Conservation (phyloP, 768 basidiomycete species). For the Lentinula guzmanii region DNA sequence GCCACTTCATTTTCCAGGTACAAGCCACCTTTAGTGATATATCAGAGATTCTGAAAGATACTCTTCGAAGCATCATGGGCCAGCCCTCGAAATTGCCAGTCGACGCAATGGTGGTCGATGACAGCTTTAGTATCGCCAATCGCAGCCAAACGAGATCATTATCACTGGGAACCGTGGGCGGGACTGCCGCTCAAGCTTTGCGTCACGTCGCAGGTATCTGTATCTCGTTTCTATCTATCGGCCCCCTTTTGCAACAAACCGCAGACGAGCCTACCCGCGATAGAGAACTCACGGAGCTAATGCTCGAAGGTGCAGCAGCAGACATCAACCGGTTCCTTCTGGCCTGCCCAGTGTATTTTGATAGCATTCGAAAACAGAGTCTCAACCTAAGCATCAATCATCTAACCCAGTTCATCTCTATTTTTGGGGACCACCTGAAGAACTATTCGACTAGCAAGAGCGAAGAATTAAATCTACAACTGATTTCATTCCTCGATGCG, state of each 20-base stretch:
- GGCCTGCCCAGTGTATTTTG: slow-evolving; percentile 50
- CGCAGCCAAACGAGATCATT: slow-evolving; percentile 16
- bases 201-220: slow-evolving; percentile 44
- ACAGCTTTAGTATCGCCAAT: slow-evolving; percentile 51
- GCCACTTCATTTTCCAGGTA: slow-evolving; percentile 31
- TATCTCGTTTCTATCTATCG: slow-evolving; percentile 52
- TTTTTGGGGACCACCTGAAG: slow-evolving; percentile 45
- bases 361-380: slow-evolving; percentile 46
- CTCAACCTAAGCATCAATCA: slow-evolving; percentile 47
- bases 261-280: slow-evolving; percentile 58
- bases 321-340: slow-evolving; percentile 50
- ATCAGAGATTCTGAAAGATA: slow-evolving; percentile 25
- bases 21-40: slow-evolving; percentile 37
- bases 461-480: slow-evolving; percentile 45
- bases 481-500: slow-evolving; percentile 57
- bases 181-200: slow-evolving; percentile 12
- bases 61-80: slow-evolving; percentile 34
- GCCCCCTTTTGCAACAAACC: slow-evolving; percentile 57
- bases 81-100: slow-evolving; percentile 15
- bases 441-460: slow-evolving; percentile 51
- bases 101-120: slow-evolving; percentile 28
- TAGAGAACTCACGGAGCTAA: slow-evolving; percentile 48
- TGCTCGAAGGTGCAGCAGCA: slow-evolving; percentile 36
- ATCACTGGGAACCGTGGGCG: slow-evolving; percentile 19
- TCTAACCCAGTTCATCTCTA: slow-evolving; percentile 47